Conservation (phyloP, 163 green algal genomes). For the Scenedesmus sp. region DNA sequence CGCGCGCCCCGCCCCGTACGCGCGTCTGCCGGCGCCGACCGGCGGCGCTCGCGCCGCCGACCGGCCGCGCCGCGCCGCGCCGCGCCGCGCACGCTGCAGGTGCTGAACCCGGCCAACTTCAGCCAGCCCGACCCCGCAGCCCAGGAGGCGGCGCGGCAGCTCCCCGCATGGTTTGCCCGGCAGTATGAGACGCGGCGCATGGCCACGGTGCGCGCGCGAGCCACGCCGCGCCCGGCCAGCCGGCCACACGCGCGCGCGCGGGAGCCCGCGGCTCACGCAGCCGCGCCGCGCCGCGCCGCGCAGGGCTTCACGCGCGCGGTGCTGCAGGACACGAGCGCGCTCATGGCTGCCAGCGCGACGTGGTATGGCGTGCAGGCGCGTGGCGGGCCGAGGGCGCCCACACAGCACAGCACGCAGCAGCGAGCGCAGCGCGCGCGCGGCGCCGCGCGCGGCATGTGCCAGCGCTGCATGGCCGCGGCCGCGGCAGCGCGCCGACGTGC, state of each 20-base stretch:
- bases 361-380: conserved; percentile 37
- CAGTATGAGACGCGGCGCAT: conserved; percentile 29
- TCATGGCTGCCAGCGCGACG: conserved; percentile 20
- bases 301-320: conserved; percentile 30
- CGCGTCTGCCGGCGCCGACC: no score
- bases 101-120: conserved; percentile 40
- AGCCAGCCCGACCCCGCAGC: background rate
- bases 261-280: no score
- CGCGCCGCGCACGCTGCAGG: no score
- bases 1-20: no score
- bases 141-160: conserved; percentile 25
- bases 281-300: no score
- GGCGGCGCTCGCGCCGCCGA: no score
- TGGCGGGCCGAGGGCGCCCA: background rate
- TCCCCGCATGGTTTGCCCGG: conserved; percentile 13
- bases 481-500: background rate
- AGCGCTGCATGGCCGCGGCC: background rate
- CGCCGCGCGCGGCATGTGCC: background rate
- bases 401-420: no score
- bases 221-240: no score
- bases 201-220: conserved; percentile 20
- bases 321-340: conserved; percentile 22
- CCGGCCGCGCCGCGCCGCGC: no score
- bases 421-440: no score
- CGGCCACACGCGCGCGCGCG: no score